These are phyloP conservation scores for Rasamsonia emersonii DNA, from an alignment of 2,329 filamentous ascomycete species.

Conservation along the genomic window DNA sequence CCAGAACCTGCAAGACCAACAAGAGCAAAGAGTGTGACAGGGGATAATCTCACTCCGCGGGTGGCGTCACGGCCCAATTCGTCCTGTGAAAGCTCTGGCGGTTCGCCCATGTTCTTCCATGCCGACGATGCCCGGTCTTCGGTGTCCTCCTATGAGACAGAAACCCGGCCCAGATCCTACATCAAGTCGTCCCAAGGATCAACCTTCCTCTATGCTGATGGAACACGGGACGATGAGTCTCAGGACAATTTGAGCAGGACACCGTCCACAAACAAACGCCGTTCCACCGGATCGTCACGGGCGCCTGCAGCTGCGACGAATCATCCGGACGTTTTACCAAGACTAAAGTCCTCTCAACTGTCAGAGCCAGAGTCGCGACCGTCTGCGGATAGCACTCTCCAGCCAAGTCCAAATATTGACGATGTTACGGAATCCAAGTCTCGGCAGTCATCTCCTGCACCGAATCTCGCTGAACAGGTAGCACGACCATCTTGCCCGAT, in stretches of 20 bases:
- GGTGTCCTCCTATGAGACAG: slow-evolving; percentile 28
- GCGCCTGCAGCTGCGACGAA: slow-evolving; percentile 14
- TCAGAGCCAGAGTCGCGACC: slow-evolving; percentile 17
- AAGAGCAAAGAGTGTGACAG: slow-evolving; percentile 29
- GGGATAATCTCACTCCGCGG: slow-evolving; percentile 22
- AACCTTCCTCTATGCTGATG: slow-evolving; percentile 32
- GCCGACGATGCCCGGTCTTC: slow-evolving; percentile 63
- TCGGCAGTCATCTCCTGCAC: slow-evolving; percentile 14
- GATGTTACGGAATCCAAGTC: slow-evolving; percentile 12
- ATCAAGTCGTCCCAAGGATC: slow-evolving; percentile 19
- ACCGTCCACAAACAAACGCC: slow-evolving; percentile 15
- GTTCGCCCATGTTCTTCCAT: slow-evolving; percentile 74
- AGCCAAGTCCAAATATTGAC: slow-evolving; percentile 16
- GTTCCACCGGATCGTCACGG: slow-evolving; percentile 23
- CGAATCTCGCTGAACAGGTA: slow-evolving; percentile 13
- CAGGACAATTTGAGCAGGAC: slow-evolving; percentile 14
- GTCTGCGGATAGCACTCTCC: slow-evolving; percentile 14
- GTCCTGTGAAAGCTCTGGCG: slow-evolving; percentile 25
- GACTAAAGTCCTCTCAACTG: slow-evolving; percentile 22
- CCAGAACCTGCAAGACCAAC: slow-evolving; percentile 22
- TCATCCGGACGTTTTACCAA: slow-evolving; percentile 18
- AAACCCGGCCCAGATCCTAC: slow-evolving; percentile 18
- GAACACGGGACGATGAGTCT: slow-evolving; percentile 21
- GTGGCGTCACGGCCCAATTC: slow-evolving; percentile 23
- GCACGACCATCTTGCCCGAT: slow-evolving; percentile 10